A percentile compares a stretch with the other conserved stretches of the same genome.
These are phyloP conservation scores for Candida frijolesensis DNA, from an alignment of 1,139 yeast genomes.

Conservation along the genomic window DNA sequence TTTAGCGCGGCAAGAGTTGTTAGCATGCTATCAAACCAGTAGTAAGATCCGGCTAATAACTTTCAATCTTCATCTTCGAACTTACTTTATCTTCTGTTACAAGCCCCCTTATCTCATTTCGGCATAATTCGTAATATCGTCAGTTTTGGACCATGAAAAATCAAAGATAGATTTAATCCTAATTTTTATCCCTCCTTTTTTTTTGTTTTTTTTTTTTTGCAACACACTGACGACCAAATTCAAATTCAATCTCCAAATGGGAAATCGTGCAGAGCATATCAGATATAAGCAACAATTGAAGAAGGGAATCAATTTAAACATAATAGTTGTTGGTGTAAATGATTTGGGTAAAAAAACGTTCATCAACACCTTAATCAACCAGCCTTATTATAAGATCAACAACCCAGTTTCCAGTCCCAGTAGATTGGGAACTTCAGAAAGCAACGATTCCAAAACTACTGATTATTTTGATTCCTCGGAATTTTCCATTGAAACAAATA, in stretches of 20 bases:
- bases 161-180: neutral
- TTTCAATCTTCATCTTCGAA: no score
- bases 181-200: neutral
- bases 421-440: neutral
- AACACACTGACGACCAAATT: neutral
- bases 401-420: neutral
- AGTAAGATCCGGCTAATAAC: no score
- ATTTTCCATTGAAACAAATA: constrained; percentile 10
- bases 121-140: no score
- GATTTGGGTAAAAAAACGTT: constrained; percentile 38
- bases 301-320: constrained; percentile 28
- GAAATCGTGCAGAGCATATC: constrained; percentile 8
- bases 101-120: no score
- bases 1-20: no score
- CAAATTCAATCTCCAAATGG: neutral
- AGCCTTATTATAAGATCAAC: constrained; percentile 15
- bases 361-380: constrained; percentile 32
- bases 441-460: neutral
- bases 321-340: constrained; percentile 36
- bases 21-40: no score
- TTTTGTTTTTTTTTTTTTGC: neutral
- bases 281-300: constrained; percentile 16
- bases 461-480: constrained; percentile 3
- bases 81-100: no score
- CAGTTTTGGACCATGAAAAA: no score